Percentiles rank a stretch among this genome's conserved stretches.
phyloP scores from a whole-genome alignment of 192 early-diverging fungal species.

The Backusella westeae region DNA sequence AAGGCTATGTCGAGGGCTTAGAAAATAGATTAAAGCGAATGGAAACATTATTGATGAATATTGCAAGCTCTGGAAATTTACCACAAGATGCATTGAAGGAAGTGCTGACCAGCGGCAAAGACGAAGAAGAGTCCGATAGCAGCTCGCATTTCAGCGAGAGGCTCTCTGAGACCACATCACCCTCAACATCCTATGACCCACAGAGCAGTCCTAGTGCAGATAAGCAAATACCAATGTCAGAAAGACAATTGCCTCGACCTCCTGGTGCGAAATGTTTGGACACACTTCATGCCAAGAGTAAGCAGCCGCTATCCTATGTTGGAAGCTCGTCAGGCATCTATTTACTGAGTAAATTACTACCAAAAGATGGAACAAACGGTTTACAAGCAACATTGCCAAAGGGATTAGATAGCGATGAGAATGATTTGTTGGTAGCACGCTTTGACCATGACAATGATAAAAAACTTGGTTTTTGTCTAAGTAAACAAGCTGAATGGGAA shows the following conservation, averaged over 20 bases:
- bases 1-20: slow-evolving; percentile 31
- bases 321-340: slow-evolving; percentile 32
- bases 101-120: background rate
- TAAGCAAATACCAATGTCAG: background rate
- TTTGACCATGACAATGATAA: background rate
- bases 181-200: background rate
- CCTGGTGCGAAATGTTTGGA: background rate
- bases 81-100: background rate
- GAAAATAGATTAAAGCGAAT: slow-evolving; percentile 30
- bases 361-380: background rate
- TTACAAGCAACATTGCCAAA: background rate
- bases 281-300: background rate
- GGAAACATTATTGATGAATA: slow-evolving; percentile 28
- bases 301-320: slow-evolving; percentile 10
- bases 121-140: background rate
- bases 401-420: slow-evolving; percentile 4
- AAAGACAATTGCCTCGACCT: background rate
- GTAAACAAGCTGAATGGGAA: slow-evolving; percentile 4
- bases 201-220: background rate
- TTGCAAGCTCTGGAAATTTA: slow-evolving; percentile 21
- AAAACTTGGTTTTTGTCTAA: background rate
- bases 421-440: slow-evolving; percentile 15
- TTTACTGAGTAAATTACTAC: slow-evolving; percentile 19
- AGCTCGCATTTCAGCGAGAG: background rate
- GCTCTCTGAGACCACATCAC: background rate